Conservation (phyloP, 306 rosid genomes). For the Lupinus albus region DNA sequence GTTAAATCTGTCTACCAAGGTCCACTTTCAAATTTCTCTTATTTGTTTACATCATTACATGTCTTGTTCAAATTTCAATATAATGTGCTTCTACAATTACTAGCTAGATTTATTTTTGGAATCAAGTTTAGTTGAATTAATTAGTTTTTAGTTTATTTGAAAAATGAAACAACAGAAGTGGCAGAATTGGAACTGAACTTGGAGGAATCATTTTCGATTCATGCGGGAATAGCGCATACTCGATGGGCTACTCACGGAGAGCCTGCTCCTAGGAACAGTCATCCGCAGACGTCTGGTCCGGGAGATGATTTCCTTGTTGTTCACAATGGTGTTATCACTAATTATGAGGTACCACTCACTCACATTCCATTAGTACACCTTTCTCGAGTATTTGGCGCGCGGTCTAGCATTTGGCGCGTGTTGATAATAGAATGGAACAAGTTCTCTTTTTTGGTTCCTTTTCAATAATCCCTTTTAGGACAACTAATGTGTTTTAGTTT, state of each 20-base stretch:
- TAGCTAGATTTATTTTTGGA: too few relatives aligned
- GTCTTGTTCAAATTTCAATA: background rate
- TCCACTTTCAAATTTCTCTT: background rate
- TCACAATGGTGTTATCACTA: slow-evolving; percentile 90
- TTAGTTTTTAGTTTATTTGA: too few relatives aligned
- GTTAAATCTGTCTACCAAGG: slow-evolving; percentile 92
- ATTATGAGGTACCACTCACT: slow-evolving; percentile 71
- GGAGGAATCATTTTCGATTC: slow-evolving; percentile 65
- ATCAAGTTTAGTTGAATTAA: too few relatives aligned
- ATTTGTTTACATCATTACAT: background rate
- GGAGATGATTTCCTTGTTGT: slow-evolving; percentile 88
- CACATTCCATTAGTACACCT: background rate
- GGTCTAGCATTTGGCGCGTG: too few relatives aligned
- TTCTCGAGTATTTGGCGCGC: background rate
- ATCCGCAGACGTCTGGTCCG: slow-evolving; percentile 83
- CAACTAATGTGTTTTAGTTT: too few relatives aligned
- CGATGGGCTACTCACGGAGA: slow-evolving; percentile 99
- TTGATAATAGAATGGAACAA: too few relatives aligned
- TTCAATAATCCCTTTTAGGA: too few relatives aligned
- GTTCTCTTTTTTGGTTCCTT: too few relatives aligned
- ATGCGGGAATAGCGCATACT: slow-evolving; percentile 94
- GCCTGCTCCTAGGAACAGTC: slow-evolving; percentile 91
- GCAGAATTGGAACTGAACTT: slow-evolving; percentile 63
- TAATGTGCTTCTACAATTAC: background rate
- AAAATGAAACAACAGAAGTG: slow-evolving; percentile 55